phyloP scores from a whole-genome alignment of 208 protist species.

The Trypanosoma boissoni region DNA sequence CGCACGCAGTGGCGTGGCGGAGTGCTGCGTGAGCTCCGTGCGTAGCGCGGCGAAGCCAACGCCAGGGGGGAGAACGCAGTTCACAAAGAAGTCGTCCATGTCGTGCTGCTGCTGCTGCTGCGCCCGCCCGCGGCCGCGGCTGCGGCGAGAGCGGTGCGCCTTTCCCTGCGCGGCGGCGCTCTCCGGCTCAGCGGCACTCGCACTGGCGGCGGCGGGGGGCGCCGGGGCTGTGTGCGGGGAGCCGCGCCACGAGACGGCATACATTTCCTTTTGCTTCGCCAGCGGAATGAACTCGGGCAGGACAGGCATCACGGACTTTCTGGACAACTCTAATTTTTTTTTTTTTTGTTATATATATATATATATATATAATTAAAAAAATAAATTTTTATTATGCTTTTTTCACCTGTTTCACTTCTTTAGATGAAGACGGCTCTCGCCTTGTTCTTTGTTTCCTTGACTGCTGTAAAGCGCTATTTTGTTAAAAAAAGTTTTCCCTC shows the following conservation, averaged over 20 bases:
- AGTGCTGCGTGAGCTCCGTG: conserved; percentile 47
- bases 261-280: conserved; percentile 69
- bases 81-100: conserved; percentile 69
- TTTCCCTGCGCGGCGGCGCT: conserved; percentile 4
- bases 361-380: not conserved
- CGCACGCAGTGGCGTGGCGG: conserved; percentile 38
- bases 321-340: not conserved
- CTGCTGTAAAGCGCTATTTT: no score
- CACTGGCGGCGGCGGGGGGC: conserved; percentile 8
- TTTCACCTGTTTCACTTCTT: no score
- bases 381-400: not conserved
- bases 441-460: no score
- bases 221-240: conserved; percentile 27
- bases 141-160: conserved; percentile 13
- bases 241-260: conserved; percentile 73
- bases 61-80: conserved; percentile 40
- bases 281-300: conserved; percentile 78
- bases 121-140: conserved; percentile 24
- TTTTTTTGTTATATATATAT: not conserved
- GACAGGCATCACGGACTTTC: conserved; percentile 32
- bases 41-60: conserved; percentile 37
- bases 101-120: conserved; percentile 26
- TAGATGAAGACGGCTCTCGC: no score
- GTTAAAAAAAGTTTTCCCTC: no score
- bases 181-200: conserved; percentile 16